Evolutionary conservation across 345 rosid genomes (phyloP), one percentile per base, ranked within the genome.

Genomic region (Lepidium aucheri): DNA sequence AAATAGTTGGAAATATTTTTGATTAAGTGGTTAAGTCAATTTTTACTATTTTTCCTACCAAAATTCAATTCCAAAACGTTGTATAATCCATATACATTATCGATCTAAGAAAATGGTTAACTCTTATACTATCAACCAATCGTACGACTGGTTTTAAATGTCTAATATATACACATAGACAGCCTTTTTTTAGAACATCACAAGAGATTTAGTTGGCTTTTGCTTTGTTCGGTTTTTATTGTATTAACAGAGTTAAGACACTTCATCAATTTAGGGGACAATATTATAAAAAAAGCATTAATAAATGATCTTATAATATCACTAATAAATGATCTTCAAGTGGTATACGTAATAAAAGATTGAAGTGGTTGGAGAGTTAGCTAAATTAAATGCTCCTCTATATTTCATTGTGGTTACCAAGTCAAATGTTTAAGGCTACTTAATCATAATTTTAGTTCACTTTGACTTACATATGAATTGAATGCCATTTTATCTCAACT

Each of bases 401-500:
- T 20, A 20, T 38, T 55, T 55, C 7, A 46, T 38, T 47, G 57
- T 36, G 47, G 39, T 22, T 66, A 35, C 49, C 42, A 32, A 32
- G 46, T 55, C 46, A 55, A 26, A 26, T 55, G 54, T 44, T 54
- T 6, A 12, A 53, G 7, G 10, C 20, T 39, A 34, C 36, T 34
- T 34, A 14, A 38, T 3, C 9, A 41, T 41, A 56, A 54, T 17
- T 16, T 24, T 43, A 33, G 9, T 54, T 50, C 4, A 38, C 3
- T 40, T 16, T 4, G 1, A 7, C 16, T 39, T 39, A 40, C 40
- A 33, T 4, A 43, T 47, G 72, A 67, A 8, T 24, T 22, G 9
- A 68, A 36, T 46, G 47, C 0, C 34, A 58, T 46, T 69, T 59
- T 35, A 6, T 57, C 54, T 43, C 73, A 68, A 38, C 58, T 40